Evolutionary conservation across 1,284 basidiomycete species (phyloP), one percentile per base, ranked within the genome.

Genomic region (Xerocomus minutiporus): DNA sequence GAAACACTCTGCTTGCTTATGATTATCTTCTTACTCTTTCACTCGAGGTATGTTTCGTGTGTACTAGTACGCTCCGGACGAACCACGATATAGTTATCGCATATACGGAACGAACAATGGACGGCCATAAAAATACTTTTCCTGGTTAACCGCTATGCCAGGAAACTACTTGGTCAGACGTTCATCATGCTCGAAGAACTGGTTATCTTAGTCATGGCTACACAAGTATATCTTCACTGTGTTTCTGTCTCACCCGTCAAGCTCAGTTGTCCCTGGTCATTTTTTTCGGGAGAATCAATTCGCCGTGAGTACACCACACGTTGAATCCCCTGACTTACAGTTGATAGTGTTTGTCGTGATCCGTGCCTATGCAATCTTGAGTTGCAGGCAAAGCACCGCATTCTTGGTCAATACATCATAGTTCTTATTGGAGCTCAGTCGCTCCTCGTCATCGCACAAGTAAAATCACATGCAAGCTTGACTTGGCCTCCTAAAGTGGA

Each of bases 11-110:
- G 7, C 48, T 53, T 2, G 26, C 20, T 31, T 53, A 53, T 15
- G 48, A 50, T 42, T 50, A 50, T 42, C 9, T 50, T 31, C 39
- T 53, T 3, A 53, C 52, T 1, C 38, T 50, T 38, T 28, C 48
- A 2, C 32, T 50, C 20, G 52, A 50, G 39, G 52, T 50, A 9
- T 5, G 38, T 46, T 11, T 7, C n/a, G 13, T 31, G 11, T n/a
- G 11, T 20, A 17, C 17, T 5, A 31, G 38, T 40, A n/a, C 39
- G 9, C n/a, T 52, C 8, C 7, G 39, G 38, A 45, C 12, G 7
- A 7, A 42, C 17, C 20, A 17, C 31, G 20, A 20, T 5, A 26
- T 28, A 50, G 49, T 28, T 50, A n/a, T 2, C 25, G 3, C 35
- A 44, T 28, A 50, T 50, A 11, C 44, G 49, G 49, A 29, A 13